Evolutionary conservation across 495 filamentous ascomycete species (phyloP).

Genomic region (Cryomyces minteri): DNA sequence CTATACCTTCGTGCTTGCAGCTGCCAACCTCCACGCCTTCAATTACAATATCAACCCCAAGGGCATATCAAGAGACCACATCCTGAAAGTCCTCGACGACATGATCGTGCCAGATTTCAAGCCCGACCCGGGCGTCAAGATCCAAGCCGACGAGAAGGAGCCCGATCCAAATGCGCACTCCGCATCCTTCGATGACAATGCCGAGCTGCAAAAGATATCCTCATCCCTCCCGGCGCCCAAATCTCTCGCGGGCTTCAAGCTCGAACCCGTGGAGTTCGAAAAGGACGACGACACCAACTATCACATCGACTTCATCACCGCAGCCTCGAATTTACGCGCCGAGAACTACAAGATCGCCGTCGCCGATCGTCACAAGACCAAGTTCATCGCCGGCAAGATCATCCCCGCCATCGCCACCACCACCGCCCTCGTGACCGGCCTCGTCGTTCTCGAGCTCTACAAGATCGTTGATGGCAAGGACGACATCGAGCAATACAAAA

Average conservation of each 20-base stretch:
- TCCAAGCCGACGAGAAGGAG: slow-evolving; percentile 90
- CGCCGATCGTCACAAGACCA: slow-evolving; percentile 91
- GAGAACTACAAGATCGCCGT: slow-evolving; percentile 92
- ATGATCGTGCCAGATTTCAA: slow-evolving; percentile 96
- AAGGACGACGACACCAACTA: slow-evolving; percentile 98
- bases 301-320: slow-evolving; percentile 98
- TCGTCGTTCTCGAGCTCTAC: slow-evolving; percentile 85
- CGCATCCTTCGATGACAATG: slow-evolving; percentile 42
- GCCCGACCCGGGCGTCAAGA: slow-evolving; percentile 82
- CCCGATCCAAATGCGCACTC: slow-evolving; percentile 71
- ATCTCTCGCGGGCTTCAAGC: slow-evolving; percentile 64
- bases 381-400: slow-evolving; percentile 99
- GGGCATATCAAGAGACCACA: slow-evolving; percentile 45
- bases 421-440: slow-evolving; percentile 84
- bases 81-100: slow-evolving; percentile 59
- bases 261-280: slow-evolving; percentile 91
- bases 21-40: slow-evolving; percentile 86
- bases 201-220: slow-evolving; percentile 51
- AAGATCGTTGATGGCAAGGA: slow-evolving; percentile 92
- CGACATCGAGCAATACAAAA: slow-evolving; percentile 96
- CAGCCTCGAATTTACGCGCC: slow-evolving; percentile 87
- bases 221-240: slow-evolving; percentile 55
- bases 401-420: slow-evolving; percentile 98
- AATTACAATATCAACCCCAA: slow-evolving; percentile 92
- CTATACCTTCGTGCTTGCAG: slow-evolving; percentile 69